These are phyloP conservation scores for Ophiostoma fasciatum DNA, from an alignment of 2,329 filamentous ascomycete species.

Conservation along the genomic window DNA sequence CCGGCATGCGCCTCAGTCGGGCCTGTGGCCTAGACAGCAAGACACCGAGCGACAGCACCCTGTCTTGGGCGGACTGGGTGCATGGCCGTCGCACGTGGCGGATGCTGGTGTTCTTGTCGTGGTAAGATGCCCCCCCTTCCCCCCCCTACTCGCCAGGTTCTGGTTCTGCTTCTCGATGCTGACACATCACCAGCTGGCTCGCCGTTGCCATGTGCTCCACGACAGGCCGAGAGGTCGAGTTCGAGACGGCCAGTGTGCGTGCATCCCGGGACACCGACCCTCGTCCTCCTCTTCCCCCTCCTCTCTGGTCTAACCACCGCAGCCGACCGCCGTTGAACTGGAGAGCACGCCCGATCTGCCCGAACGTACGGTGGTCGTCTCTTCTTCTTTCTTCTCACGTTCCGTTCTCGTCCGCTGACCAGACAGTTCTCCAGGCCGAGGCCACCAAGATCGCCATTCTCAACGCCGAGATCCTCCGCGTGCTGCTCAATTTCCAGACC, in stretches of 20 bases:
- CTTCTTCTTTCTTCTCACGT: too few relatives aligned
- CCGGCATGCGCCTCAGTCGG: conserved; percentile 16
- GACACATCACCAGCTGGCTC: conserved; percentile 15
- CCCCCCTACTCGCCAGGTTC: too few relatives aligned
- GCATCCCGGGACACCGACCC: too few relatives aligned
- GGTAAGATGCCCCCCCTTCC: conserved; percentile 8
- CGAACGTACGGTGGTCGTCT: too few relatives aligned
- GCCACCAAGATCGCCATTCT: conserved; percentile 17
- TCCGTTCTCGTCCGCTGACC: not conserved
- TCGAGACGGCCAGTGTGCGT: conserved; percentile 11
- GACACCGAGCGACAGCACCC: conserved; percentile 1
- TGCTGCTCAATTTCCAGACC: conserved; percentile 16
- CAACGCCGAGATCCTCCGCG: conserved; percentile 17
- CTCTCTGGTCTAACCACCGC: not conserved
- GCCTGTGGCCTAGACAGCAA: conserved; percentile 11
- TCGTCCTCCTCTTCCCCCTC: too few relatives aligned
- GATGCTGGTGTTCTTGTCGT: conserved; percentile 17
- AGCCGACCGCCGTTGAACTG: conserved; percentile 14
- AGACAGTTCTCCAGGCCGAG: conserved; percentile 16
- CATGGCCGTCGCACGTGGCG: conserved; percentile 17
- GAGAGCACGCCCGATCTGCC: conserved; percentile 12
- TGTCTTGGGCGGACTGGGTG: conserved; percentile 8
- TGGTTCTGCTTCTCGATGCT: not conserved
- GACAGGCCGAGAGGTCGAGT: conserved; percentile 14
- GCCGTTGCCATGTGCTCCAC: conserved; percentile 18